Conservation (phyloP, 495 filamentous ascomycete genomes). For the Lophium mytilinum region DNA sequence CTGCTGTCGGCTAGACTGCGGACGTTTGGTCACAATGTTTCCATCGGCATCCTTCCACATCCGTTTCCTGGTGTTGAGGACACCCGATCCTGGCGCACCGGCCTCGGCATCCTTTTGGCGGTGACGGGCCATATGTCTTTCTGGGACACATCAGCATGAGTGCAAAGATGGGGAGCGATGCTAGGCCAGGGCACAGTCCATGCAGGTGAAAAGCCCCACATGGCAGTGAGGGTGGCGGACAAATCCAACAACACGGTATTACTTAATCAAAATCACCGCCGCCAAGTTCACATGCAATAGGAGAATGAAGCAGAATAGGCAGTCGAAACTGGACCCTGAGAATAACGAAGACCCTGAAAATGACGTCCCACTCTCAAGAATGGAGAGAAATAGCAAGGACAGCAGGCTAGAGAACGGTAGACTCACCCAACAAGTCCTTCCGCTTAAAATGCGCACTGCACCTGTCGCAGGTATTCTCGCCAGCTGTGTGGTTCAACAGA, state of each 20-base stretch:
- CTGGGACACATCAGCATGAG: constrained; percentile 31
- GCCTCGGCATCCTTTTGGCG: constrained; percentile 53
- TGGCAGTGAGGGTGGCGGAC: background rate
- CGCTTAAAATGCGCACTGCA: constrained; percentile 52
- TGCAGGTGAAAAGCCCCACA: background rate
- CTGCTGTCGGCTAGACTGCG: background rate
- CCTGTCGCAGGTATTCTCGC: constrained; percentile 46
- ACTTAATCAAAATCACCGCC: background rate
- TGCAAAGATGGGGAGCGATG: background rate
- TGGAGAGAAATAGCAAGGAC: background rate
- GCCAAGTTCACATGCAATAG: background rate
- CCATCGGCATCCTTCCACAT: constrained; percentile 51
- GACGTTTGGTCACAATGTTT: constrained; percentile 41
- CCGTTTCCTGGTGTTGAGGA: constrained; percentile 53
- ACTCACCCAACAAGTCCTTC: constrained; percentile 46
- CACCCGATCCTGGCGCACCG: constrained; percentile 48
- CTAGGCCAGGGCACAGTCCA: background rate
- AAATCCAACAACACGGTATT: background rate
- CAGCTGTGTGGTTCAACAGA: constrained; percentile 49
- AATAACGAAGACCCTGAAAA: background rate
- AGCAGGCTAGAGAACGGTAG: background rate
- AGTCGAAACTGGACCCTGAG: background rate
- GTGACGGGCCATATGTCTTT: constrained; percentile 52
- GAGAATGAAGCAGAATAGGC: background rate
- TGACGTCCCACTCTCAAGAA: background rate